Evolutionary conservation across 2,329 filamentous ascomycete species (phyloP).

Genomic region (Cercospora sp.): DNA sequence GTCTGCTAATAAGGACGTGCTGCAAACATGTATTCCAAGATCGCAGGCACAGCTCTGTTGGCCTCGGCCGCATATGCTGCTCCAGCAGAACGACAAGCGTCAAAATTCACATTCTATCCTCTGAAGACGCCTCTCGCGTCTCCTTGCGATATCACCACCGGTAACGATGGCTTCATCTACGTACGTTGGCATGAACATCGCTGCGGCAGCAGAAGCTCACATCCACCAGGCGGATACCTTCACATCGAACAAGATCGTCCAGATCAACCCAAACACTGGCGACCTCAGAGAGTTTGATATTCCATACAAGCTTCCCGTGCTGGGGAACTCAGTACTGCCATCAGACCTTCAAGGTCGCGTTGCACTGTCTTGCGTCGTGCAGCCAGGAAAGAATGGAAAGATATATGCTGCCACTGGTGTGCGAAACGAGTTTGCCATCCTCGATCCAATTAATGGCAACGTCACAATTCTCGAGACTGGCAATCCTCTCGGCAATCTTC

Average conservation of each 20-base stretch:
- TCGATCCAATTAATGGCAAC: constrained; percentile 23
- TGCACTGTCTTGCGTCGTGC: constrained; percentile 26
- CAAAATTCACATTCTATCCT: constrained; percentile 25
- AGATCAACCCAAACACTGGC: constrained; percentile 22
- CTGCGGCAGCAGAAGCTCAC: background rate
- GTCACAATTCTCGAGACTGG: constrained; percentile 24
- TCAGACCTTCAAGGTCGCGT: constrained; percentile 21
- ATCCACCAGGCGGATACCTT: constrained; percentile 26
- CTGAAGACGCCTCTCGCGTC: constrained; percentile 23
- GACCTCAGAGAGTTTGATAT: constrained; percentile 26
- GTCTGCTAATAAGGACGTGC: background rate
- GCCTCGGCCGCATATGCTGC: constrained; percentile 15
- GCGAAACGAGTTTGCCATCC: constrained; percentile 27
- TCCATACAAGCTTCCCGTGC: constrained; percentile 26
- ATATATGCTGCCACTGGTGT: constrained; percentile 28
- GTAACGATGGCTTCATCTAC: constrained; percentile 25
- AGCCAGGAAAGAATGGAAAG: constrained; percentile 28
- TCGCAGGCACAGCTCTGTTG: constrained; percentile 20
- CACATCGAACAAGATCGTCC: constrained; percentile 31
- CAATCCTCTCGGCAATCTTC: constrained; percentile 27
- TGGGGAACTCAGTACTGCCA: constrained; percentile 24
- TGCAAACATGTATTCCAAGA: constrained; percentile 16
- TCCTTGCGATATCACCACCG: constrained; percentile 27
- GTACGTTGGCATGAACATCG: background rate
- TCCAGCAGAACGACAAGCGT: constrained; percentile 21